Conservation (phyloP, 305 asterid genomes). For the Fraxinus albicans region DNA sequence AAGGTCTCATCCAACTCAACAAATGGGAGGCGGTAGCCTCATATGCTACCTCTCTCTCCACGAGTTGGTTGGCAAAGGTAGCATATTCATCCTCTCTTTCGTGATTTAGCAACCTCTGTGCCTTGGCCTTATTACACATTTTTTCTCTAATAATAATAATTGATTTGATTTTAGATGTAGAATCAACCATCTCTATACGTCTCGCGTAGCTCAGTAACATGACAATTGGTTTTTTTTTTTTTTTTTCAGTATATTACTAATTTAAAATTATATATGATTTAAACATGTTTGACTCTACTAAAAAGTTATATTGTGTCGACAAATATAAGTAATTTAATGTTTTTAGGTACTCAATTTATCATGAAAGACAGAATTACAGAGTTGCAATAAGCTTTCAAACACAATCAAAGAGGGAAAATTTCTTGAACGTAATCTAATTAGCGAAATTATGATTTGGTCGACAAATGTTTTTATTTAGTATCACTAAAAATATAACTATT, state of each 20-base stretch:
- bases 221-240: not conserved
- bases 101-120: not conserved
- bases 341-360: not conserved
- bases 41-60: not conserved
- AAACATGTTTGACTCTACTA: not conserved
- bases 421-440: not conserved
- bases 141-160: not conserved
- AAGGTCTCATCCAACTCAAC: not conserved
- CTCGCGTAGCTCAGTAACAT: not conserved
- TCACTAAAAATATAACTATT: not conserved
- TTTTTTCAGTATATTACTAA: not conserved
- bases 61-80: not conserved
- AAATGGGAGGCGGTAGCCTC: not conserved
- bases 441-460: not conserved
- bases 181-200: not conserved
- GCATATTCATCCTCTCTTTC: not conserved
- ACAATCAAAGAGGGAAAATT: not conserved
- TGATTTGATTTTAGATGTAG: not conserved
- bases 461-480: too few relatives aligned
- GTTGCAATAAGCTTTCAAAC: not conserved
- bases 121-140: not conserved
- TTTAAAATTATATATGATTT: not conserved
- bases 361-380: not conserved
- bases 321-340: too few relatives aligned
- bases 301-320: too few relatives aligned